phyloP scores from a whole-genome alignment of 2,329 filamentous ascomycete species.

The Xylaria arbuscula region DNA sequence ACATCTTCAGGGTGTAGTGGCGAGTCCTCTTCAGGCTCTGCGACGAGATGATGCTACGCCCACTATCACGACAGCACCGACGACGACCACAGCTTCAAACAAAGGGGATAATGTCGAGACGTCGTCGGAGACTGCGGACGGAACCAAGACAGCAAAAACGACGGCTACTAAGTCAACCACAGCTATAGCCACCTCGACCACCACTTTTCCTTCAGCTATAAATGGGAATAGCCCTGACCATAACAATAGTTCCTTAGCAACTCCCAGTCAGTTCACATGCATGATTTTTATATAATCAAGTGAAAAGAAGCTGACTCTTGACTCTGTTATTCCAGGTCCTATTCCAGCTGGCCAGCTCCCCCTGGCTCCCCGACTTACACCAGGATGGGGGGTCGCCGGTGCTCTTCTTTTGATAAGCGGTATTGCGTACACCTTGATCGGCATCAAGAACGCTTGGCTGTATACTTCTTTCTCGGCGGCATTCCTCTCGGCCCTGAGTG shows the following conservation, averaged over 20 bases:
- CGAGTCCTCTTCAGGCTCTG: conserved; percentile 49
- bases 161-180: conserved; percentile 32
- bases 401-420: conserved; percentile 80
- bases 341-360: conserved; percentile 70
- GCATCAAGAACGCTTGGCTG: conserved; percentile 83
- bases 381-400: conserved; percentile 82
- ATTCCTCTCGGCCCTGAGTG: conserved; percentile 76
- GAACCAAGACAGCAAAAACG: conserved; percentile 22
- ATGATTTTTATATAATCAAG: neutral
- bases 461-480: conserved; percentile 84
- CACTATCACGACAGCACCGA: conserved; percentile 39
- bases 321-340: conserved; percentile 52
- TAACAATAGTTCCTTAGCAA: conserved; percentile 38
- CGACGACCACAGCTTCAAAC: conserved; percentile 39
- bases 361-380: conserved; percentile 78
- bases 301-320: conserved; percentile 25
- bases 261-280: conserved; percentile 41
- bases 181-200: conserved; percentile 37
- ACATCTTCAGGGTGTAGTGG: conserved; percentile 53
- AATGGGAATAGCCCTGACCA: conserved; percentile 47
- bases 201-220: conserved; percentile 47
- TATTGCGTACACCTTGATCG: conserved; percentile 76
- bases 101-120: conserved; percentile 30
- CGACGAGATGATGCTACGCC: conserved; percentile 52
- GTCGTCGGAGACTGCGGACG: conserved; percentile 32